Evolutionary conservation across 2,329 filamentous ascomycete genomes (phyloP), one percentile per base, ranked within the genome.

Genomic region (Sporothrix sp.): DNA sequence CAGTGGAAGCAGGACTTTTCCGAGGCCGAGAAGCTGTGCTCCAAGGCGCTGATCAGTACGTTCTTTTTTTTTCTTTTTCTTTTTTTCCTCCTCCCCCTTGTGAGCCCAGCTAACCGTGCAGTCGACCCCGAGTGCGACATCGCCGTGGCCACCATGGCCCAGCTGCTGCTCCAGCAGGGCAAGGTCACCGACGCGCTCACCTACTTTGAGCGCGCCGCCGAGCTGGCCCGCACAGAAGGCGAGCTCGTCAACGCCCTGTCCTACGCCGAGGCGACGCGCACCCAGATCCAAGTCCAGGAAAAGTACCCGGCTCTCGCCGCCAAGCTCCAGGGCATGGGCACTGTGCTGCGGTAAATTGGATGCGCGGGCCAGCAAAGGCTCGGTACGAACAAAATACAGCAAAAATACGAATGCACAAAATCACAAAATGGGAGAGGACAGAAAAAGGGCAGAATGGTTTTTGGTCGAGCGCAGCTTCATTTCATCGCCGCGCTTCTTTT

Each of bases 101-200:
- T 23, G 3, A 23, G 8, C 1, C 18, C 25, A 28, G 25, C 10
- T 28, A 28, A 10, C 30, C 6, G 50, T 14, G 36, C 60, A 95
- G 90, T 98, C 66, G 93, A 98, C 63, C 93, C 93, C 23, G 93
- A 98, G 67, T 98, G 93, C 65, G 93, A 98, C 63, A 98, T 98
- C 63, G 93, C 93, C 37, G 93, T 98, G 37, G 93, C 93, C 48
- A 98, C 93, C 50, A 96, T 98, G 88, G 93, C 93, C 10, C 93
- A 98, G 70, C 81, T 98, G 37, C 82, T 98, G 48, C 79, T 98
- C 32, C 93, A 98, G 68, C 93, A 97, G 74, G 93, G 93, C 68
- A 96, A 96, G 73, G 91, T 98, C 52, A 86, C 85, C 32, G 87
- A 96, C 56, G 93, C 93, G 1, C 81, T 98, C 58, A 88, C 85